Conservation (phyloP, 176 grass and related monocot species). For the Avena insularis region DNA sequence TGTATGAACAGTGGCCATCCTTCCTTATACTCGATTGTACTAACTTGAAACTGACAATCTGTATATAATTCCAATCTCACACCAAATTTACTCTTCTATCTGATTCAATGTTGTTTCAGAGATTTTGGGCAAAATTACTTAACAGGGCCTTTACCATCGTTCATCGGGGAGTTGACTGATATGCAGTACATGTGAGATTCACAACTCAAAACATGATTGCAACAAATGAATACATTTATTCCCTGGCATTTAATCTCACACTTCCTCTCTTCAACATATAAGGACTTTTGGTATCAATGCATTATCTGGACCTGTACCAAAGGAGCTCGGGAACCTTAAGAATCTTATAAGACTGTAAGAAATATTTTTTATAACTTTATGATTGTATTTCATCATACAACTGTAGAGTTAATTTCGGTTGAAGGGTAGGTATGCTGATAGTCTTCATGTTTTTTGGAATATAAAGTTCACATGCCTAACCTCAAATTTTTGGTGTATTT, state of each 20-base stretch:
- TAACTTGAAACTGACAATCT: no score
- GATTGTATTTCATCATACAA: not conserved
- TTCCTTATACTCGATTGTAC: not conserved
- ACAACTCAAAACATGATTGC: not conserved
- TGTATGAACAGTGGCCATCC: no score
- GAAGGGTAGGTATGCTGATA: not conserved
- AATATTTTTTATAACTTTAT: not conserved
- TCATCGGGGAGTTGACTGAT: conserved; percentile 69
- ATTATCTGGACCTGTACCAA: conserved; percentile 50
- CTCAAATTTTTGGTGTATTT: not conserved
- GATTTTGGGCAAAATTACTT: conserved; percentile 59
- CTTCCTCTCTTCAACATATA: not conserved
- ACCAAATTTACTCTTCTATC: not conserved
- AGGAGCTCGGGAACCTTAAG: conserved; percentile 78
- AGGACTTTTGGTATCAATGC: conserved; percentile 53
- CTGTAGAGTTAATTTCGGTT: not conserved
- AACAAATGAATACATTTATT: not conserved
- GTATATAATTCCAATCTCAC: no score
- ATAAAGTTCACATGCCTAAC: not conserved
- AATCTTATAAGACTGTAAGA: conserved; percentile 64
- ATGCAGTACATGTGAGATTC: conserved; percentile 73
- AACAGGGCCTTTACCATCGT: conserved; percentile 74
- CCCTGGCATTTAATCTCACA: not conserved
- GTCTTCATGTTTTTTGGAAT: not conserved
- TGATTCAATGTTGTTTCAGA: conserved; percentile 54